Evolutionary conservation across 164 flowering plant species (phyloP), one percentile per base, ranked within the genome.

Genomic region (Vitis rotundifolia): DNA sequence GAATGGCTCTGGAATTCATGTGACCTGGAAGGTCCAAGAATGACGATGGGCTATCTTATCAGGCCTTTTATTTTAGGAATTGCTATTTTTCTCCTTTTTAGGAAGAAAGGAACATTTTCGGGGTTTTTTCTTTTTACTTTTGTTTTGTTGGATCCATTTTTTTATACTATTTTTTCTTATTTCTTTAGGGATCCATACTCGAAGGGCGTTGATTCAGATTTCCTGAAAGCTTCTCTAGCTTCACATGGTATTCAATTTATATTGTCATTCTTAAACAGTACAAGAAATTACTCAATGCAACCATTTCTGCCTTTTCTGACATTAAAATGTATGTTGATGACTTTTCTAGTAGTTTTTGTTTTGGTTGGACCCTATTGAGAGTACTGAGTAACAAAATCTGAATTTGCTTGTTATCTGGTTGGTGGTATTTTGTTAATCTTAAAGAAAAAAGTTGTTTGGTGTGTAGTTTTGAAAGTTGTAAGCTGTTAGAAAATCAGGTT

Each of bases 151-250:
- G 12, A 15, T 67, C 58, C n/a, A 8, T 8, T 18, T 53, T 19
- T 28, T 2, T 9, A 48, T 10, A 44, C 16, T 52, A 28, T 67
- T 11, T 18, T 44, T 62, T 7, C 63, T 61, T 29, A 29, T 60
- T 51, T 49, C 59, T 67, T 66, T 81, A 94, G 98, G 98, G 93
- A 90, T 83, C 97, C 94, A 56, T 86, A 86, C 71, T 84, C 97
- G 2, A 79, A 78, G 73, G 91, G 93, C 50, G 76, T 89, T 67
- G 82, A 84, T 65, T 49, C 81, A 47, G 86, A 84, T 71, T 80
- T 76, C 64, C 73, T 89, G 44, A 87, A 81, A 73, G 78, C 80
- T 56, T 76, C 89, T 69, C 71, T 83, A 47, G 88, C 88, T 73
- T 82, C 85, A 60, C 80, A 74, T 67, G 97, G 98, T 91, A 85